phyloP scores from a whole-genome alignment of 495 filamentous ascomycete species.

The Antarctomyces pellizariae region DNA sequence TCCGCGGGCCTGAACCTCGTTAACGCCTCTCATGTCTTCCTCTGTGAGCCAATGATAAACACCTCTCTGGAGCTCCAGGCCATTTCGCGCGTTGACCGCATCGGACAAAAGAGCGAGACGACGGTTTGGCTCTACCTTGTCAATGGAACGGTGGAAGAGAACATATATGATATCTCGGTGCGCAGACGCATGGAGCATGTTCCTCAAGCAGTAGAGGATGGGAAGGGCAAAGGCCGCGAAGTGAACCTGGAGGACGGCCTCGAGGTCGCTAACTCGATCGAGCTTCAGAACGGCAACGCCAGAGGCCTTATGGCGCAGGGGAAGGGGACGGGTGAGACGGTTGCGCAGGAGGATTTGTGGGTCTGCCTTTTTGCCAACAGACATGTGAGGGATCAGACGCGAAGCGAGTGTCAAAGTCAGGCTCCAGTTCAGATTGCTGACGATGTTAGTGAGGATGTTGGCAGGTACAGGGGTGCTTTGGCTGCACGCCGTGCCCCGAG shows the following conservation, averaged over 20 bases:
- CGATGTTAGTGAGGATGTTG: too few relatives aligned
- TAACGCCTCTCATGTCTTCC: constrained; percentile 80
- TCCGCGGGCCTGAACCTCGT: constrained; percentile 74
- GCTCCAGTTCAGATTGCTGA: too few relatives aligned
- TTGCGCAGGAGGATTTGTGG: constrained; percentile 67
- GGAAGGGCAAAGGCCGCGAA: constrained; percentile 13
- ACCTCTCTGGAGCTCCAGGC: constrained; percentile 84
- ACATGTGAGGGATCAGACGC: too few relatives aligned
- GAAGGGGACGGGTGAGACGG: constrained; percentile 52
- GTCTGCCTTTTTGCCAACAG: constrained; percentile 58
- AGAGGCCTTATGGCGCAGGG: constrained; percentile 44
- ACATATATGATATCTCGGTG: constrained; percentile 71
- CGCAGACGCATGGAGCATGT: constrained; percentile 55
- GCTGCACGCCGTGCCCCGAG: too few relatives aligned
- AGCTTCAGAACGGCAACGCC: constrained; percentile 48
- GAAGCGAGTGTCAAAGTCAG: too few relatives aligned
- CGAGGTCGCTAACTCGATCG: constrained; percentile 60
- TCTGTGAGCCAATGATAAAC: constrained; percentile 85
- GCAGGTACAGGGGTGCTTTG: too few relatives aligned
- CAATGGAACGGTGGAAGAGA: constrained; percentile 69
- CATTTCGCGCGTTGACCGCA: constrained; percentile 81
- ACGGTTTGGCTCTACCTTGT: constrained; percentile 92
- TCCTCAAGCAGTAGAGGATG: constrained; percentile 18
- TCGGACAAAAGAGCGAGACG: constrained; percentile 68
- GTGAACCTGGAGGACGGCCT: constrained; percentile 30